phyloP scores from a whole-genome alignment of 106 monocot species.

The Cymbidium sinense region DNA sequence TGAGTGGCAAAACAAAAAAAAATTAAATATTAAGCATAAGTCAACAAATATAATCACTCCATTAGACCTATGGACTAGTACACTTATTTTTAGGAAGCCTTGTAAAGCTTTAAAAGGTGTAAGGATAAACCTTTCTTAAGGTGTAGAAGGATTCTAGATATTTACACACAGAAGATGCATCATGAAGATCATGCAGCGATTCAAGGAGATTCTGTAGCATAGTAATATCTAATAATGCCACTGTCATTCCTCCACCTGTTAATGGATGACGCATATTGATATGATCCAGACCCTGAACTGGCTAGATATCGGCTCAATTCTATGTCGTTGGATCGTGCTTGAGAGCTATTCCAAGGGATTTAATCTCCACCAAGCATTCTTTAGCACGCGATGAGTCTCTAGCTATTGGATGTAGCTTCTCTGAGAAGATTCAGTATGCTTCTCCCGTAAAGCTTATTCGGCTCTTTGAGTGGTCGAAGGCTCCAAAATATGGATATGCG shows the following conservation, averaged over 20 bases:
- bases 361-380: too few relatives aligned
- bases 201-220: slow-evolving; percentile 71
- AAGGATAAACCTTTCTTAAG: slow-evolving; percentile 59
- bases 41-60: not conserved
- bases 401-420: too few relatives aligned
- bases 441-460: too few relatives aligned
- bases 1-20: too few relatives aligned
- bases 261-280: slow-evolving; percentile 96
- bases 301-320: too few relatives aligned
- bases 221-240: slow-evolving; percentile 75
- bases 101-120: not conserved
- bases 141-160: slow-evolving; percentile 95
- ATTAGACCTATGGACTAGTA: not conserved
- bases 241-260: slow-evolving; percentile 96
- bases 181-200: slow-evolving; percentile 64
- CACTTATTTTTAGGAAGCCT: not conserved
- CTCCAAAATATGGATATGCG: too few relatives aligned
- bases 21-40: not conserved
- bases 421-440: too few relatives aligned
- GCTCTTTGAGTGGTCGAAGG: too few relatives aligned
- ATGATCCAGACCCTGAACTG: too few relatives aligned
- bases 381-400: too few relatives aligned
- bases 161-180: slow-evolving; percentile 61
- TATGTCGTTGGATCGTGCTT: too few relatives aligned
- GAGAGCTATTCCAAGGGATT: too few relatives aligned